Percentiles rank a stretch among this genome's conserved stretches.
phyloP scores from a whole-genome alignment of 2,329 filamentous ascomycete species.

The Fusarium nurragi region DNA sequence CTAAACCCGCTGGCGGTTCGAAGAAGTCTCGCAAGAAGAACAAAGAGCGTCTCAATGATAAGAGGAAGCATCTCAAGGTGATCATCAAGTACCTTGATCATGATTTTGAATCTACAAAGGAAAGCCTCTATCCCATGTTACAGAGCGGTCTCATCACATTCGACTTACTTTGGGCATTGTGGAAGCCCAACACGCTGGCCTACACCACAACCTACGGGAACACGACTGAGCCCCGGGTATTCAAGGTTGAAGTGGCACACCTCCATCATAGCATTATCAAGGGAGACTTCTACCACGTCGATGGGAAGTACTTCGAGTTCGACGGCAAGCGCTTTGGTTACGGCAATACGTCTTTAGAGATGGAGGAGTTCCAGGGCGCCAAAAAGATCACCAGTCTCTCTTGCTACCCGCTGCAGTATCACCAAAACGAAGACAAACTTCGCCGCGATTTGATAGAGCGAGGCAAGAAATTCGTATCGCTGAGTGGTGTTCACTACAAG shows the following conservation, averaged over 20 bases:
- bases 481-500: slow-evolving; percentile 86
- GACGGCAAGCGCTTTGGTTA: slow-evolving; percentile 88
- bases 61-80: slow-evolving; percentile 74
- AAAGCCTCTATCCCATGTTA: slow-evolving; percentile 80
- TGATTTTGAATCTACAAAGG: slow-evolving; percentile 82
- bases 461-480: slow-evolving; percentile 82
- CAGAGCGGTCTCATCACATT: slow-evolving; percentile 87
- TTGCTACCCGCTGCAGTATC: slow-evolving; percentile 82
- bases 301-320: slow-evolving; percentile 85
- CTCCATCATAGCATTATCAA: slow-evolving; percentile 75
- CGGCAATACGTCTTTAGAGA: slow-evolving; percentile 74
- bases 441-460: slow-evolving; percentile 76
- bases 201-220: slow-evolving; percentile 82
- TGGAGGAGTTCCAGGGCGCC: slow-evolving; percentile 80
- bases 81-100: slow-evolving; percentile 80
- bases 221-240: slow-evolving; percentile 79
- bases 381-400: slow-evolving; percentile 82
- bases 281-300: slow-evolving; percentile 79
- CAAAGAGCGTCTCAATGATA: slow-evolving; percentile 65
- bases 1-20: slow-evolving; percentile 57
- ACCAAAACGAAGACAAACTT: slow-evolving; percentile 74
- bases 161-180: slow-evolving; percentile 87
- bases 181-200: slow-evolving; percentile 84
- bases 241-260: slow-evolving; percentile 81
- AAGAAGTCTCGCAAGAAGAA: slow-evolving; percentile 70